phyloP scores from a whole-genome alignment of 768 basidiomycete genomes.

The Dioszegia aurantiaca region DNA sequence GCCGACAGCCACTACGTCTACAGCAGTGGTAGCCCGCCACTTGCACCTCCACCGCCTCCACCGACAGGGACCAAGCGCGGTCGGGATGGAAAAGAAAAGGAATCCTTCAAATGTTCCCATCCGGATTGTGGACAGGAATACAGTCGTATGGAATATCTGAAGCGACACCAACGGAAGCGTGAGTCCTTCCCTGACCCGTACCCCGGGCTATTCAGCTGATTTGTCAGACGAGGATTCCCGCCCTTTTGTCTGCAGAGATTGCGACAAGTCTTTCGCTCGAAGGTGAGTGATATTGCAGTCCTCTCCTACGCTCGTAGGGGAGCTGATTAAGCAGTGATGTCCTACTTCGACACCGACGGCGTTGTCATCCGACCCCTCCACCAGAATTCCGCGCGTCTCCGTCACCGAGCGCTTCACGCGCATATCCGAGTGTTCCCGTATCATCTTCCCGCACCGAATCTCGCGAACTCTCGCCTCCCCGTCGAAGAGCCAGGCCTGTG shows the following conservation, averaged over 20 bases:
- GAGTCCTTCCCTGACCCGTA: slow-evolving; percentile 14
- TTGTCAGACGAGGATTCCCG: slow-evolving; percentile 50
- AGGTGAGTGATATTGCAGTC: slow-evolving; percentile 35
- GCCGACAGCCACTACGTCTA: not conserved
- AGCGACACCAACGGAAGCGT: slow-evolving; percentile 54
- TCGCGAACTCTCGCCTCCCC: slow-evolving; percentile 29
- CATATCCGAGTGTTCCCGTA: slow-evolving; percentile 40
- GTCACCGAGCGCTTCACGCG: slow-evolving; percentile 32
- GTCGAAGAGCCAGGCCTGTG: slow-evolving; percentile 7
- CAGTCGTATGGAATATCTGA: slow-evolving; percentile 53
- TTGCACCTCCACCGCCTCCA: slow-evolving; percentile 3
- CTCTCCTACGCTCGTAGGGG: no score
- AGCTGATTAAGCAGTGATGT: slow-evolving; percentile 44
- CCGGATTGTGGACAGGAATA: slow-evolving; percentile 51
- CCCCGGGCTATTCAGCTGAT: not conserved
- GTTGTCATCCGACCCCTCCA: slow-evolving; percentile 50
- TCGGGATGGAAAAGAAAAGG: slow-evolving; percentile 45
- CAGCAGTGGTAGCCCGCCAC: not conserved
- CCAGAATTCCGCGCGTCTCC: slow-evolving; percentile 31
- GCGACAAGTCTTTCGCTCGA: slow-evolving; percentile 52
- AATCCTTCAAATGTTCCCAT: slow-evolving; percentile 42
- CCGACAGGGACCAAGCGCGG: slow-evolving; percentile 18
- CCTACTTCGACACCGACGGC: slow-evolving; percentile 51
- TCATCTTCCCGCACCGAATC: slow-evolving; percentile 43
- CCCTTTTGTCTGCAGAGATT: slow-evolving; percentile 52